phyloP scores from a whole-genome alignment of 2,329 filamentous ascomycete genomes.

The Cryoendolithus antarcticus region DNA sequence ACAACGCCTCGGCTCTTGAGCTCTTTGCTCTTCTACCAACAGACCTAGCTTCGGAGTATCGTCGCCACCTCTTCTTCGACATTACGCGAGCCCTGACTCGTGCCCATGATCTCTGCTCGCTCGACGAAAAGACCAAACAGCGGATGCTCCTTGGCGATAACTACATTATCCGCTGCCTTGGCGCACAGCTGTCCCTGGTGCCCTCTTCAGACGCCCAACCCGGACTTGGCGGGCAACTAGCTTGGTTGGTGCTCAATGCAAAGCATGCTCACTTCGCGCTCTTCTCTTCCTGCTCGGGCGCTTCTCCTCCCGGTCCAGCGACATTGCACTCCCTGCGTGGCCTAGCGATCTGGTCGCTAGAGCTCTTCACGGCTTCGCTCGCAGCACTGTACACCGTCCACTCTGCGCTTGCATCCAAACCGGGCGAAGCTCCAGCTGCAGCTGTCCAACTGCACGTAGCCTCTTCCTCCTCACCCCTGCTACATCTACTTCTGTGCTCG shows the following conservation, averaged over 20 bases:
- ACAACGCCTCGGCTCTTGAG: conserved; percentile 35
- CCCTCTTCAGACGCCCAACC: conserved; percentile 50
- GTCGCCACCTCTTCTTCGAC: conserved; percentile 50
- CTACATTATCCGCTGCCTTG: conserved; percentile 62
- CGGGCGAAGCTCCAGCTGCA: conserved; percentile 4
- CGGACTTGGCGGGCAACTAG: conserved; percentile 58
- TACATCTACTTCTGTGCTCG: conserved; percentile 55
- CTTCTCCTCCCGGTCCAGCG: conserved; percentile 34
- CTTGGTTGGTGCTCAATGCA: conserved; percentile 62
- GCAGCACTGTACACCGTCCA: conserved; percentile 38
- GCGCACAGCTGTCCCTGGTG: conserved; percentile 66
- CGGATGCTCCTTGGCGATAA: conserved; percentile 57
- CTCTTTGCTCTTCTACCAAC: conserved; percentile 31
- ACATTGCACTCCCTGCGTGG: conserved; percentile 61
- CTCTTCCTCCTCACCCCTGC: conserved; percentile 13
- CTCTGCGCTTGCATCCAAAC: background rate
- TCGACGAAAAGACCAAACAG: conserved; percentile 50
- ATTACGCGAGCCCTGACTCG: conserved; percentile 58
- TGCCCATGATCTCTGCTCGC: conserved; percentile 70
- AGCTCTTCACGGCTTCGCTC: conserved; percentile 46
- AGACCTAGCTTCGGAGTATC: conserved; percentile 41
- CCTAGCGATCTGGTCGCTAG: conserved; percentile 66
- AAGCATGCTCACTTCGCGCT: conserved; percentile 42
- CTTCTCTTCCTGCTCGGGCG: conserved; percentile 8
- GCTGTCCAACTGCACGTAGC: conserved; percentile 12